Percentiles rank a stretch among this genome's conserved stretches.
These are phyloP conservation scores for Cryphonectria parasitica DNA, from an alignment of 2,329 filamentous ascomycete genomes.

Conservation along the genomic window DNA sequence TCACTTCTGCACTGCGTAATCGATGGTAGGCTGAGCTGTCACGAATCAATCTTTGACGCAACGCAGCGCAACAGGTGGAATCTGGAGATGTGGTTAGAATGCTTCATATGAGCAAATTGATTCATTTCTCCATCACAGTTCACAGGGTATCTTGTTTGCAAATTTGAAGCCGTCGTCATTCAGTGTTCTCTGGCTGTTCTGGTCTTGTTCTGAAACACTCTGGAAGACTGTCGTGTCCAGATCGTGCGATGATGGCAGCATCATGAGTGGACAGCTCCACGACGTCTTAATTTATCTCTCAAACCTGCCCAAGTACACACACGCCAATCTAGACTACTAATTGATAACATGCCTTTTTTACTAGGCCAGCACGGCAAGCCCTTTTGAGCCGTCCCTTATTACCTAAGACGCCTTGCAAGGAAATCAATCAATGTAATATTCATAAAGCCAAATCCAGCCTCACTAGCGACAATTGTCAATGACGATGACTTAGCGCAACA, in stretches of 20 bases:
- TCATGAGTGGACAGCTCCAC: background rate
- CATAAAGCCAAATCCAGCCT: background rate
- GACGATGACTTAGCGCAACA: conserved; percentile 3
- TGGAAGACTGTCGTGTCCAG: background rate
- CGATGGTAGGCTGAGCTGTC: background rate
- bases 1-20: background rate
- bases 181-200: background rate
- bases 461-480: background rate
- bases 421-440: background rate
- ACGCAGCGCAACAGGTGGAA: background rate
- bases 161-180: background rate
- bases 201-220: background rate
- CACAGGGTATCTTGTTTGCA: background rate
- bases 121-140: background rate
- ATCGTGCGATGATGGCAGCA: background rate
- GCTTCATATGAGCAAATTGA: background rate
- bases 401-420: background rate
- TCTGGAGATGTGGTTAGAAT: background rate
- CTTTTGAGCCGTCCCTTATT: background rate
- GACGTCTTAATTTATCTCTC: background rate
- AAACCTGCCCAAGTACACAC: background rate
- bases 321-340: background rate
- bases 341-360: background rate
- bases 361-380: background rate
- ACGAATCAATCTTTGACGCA: background rate